These are phyloP conservation scores for Geosmithia flava DNA, from an alignment of 2,329 filamentous ascomycete genomes.

Conservation along the genomic window DNA sequence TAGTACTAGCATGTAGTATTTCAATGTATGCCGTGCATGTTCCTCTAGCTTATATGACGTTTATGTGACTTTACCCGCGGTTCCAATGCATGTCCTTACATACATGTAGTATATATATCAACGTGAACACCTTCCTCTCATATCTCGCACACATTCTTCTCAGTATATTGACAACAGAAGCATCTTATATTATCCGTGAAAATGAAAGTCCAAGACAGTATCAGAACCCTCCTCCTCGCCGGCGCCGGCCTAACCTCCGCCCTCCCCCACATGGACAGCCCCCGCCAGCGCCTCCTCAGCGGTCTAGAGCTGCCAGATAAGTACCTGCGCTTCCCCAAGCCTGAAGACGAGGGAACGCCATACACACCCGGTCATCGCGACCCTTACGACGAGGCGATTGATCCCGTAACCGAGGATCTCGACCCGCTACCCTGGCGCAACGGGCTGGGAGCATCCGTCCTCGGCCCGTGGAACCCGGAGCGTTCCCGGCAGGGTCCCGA, in stretches of 20 bases:
- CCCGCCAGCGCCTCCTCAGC: constrained; percentile 39
- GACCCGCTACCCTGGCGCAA: constrained; percentile 54
- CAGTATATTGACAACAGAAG: too few species aligned
- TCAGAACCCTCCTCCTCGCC: constrained; percentile 10
- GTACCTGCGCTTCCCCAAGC: constrained; percentile 17
- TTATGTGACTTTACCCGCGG: too few species aligned
- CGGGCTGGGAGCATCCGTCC: constrained; percentile 50
- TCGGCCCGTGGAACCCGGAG: constrained; percentile 58
- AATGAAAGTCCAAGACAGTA: constrained; percentile 14
- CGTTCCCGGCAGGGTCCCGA: constrained; percentile 61
- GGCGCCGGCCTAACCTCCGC: constrained; percentile 11
- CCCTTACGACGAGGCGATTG: constrained; percentile 49
- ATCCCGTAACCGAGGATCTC: constrained; percentile 45
- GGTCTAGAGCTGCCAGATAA: constrained; percentile 30
- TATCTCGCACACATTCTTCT: too few species aligned
- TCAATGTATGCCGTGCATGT: too few species aligned
- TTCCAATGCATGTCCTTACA: too few species aligned
- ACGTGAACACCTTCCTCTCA: too few species aligned
- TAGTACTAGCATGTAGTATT: too few species aligned
- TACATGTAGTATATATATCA: too few species aligned
- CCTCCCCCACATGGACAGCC: constrained; percentile 31
- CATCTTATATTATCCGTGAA: too few species aligned
- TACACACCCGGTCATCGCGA: constrained; percentile 50
- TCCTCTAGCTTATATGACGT: too few species aligned
- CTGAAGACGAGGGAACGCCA: constrained; percentile 24